Base-by-base conservation (phyloP, 371 early-diverging fungal species). In the Coelomomyces lativittatus region DNA sequence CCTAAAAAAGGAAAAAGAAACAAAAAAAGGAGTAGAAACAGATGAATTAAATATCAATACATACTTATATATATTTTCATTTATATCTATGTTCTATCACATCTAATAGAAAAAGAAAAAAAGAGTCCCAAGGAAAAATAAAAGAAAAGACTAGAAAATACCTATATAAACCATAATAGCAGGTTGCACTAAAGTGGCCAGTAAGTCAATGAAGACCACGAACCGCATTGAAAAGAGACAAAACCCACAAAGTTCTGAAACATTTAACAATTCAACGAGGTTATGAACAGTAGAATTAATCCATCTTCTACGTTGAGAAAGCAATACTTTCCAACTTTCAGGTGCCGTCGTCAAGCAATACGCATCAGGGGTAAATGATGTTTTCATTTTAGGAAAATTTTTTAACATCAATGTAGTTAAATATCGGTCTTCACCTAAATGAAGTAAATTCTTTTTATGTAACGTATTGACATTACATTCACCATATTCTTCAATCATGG, bases 221-320 rank as follows among this genome's bases (percentile, higher is more conserved):
- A 95, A 91, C 34, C 93, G 85, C 97, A 97, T 95, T n/a, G 92
- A 91, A 72, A 91, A 95, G 58, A 88, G 90, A 59, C 88, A 91
- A 63, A 89, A 91, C 39, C 97, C 97, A 50, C 97, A 97, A 19
- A 95, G 73, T 44, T 82, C 79, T 39, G 82, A 81, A 27, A 96
- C 69, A 35, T 82, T 67, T 29, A 86, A 69, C 26, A 97, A 68
- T 58, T 92, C 97, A 48, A 88, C 80, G 47, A 93, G 63, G 54
- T 97, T 97, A 68, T 89, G 90, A 24, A 95, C 79, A 0, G 97
- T 96, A 6, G 91, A 91, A 64, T 97, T 97, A 54, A 97, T 97
- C 97, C 97, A 96, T 51, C 97, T 74, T 54, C 97, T 81, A 50
- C 97, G 80, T 61, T 96, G 97, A 39, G 80, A 79, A 27, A 60